Base-by-base conservation (phyloP, 2,329 filamentous ascomycete species). In the Teratosphaeria gauchensis region DNA sequence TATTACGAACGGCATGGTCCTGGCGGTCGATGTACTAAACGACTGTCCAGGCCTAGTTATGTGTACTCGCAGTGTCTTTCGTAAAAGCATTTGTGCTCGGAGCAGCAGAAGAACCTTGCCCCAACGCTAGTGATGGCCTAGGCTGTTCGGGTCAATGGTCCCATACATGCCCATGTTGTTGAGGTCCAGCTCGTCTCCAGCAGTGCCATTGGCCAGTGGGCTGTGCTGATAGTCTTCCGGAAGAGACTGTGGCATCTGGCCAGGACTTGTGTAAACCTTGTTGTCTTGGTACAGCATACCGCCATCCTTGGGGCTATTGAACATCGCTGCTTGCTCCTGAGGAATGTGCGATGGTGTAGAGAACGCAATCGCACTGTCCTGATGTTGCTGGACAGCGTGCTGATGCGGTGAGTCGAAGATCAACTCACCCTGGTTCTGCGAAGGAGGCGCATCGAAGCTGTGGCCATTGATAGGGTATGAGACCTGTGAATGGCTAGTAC, bases 91-190 rank as follows among this genome's bases (percentile, higher is more conserved):
- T 48, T 8, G 42, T 24, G 16, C n/a, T 48, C n/a, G 42, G 42
- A 21, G 19, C 42, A 48, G 8, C 16, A 21, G 19, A 8, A 16
- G 9, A 19, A 48, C 19, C 8, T 19, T 19, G 16, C 16, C 9
- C n/a, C n/a, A 12, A 42, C 21, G 42, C 42, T 48, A 48, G 5
- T 53, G 65, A 58, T 69, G 68, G 61, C 68, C 68, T n/a, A 71
- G 66, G 59, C 61, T 64, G 61, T 67, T 63, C 9, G 76, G 76
- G 62, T 79, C 77, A 57, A 79, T 74, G 55, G 76, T 76, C 63
- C 74, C 73, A 62, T 76, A 78, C 65, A 76, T 74, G 58, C 77
- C 75, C 59, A 77, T 70, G 51, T 74, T 75, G 55, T 77, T 72
- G 74, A 78, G 76, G 63, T 78, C 76, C 35, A 69, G 64, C 33